Evolutionary conservation across 805 yeast species (phyloP).

Genomic region (Candida yuanshanica): DNA sequence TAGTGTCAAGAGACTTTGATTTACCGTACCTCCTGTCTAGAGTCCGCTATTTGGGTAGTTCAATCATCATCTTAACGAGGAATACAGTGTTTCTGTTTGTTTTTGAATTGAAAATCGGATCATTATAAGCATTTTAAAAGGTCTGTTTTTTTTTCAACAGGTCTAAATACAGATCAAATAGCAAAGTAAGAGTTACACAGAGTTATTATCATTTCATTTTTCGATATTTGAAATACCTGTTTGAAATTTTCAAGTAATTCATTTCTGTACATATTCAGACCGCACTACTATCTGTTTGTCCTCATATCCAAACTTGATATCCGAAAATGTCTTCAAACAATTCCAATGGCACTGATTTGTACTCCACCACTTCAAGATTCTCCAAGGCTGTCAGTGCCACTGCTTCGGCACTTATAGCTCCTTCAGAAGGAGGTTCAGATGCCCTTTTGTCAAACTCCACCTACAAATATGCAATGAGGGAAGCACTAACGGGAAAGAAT

Average conservation of each 20-base stretch:
- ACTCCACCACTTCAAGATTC: conserved; percentile 30
- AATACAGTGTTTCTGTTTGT: too few relatives aligned
- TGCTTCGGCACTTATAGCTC: conserved; percentile 43
- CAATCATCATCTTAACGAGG: too few relatives aligned
- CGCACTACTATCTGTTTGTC: not conserved
- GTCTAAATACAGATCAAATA: too few relatives aligned
- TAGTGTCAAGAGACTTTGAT: too few relatives aligned
- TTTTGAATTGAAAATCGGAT: too few relatives aligned
- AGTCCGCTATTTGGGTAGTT: too few relatives aligned
- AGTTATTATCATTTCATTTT: too few relatives aligned
- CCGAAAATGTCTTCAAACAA: conserved; percentile 1
- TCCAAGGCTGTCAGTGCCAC: conserved; percentile 49
- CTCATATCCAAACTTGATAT: not conserved
- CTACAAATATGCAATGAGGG: conserved; percentile 42
- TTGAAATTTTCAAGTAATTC: too few relatives aligned
- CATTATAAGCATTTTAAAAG: too few relatives aligned
- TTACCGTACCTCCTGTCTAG: too few relatives aligned
- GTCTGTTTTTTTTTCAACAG: not conserved
- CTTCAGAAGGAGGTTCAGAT: conserved; percentile 20
- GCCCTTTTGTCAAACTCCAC: conserved; percentile 33
- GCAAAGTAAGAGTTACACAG: too few relatives aligned
- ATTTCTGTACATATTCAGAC: not conserved
- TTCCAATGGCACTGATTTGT: conserved; percentile 16
- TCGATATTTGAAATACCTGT: too few relatives aligned
- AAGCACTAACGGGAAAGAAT: conserved; percentile 32